Evolutionary conservation across 1,139 yeast genomes (phyloP).

Genomic region (Zygosaccharomyces sapae): DNA sequence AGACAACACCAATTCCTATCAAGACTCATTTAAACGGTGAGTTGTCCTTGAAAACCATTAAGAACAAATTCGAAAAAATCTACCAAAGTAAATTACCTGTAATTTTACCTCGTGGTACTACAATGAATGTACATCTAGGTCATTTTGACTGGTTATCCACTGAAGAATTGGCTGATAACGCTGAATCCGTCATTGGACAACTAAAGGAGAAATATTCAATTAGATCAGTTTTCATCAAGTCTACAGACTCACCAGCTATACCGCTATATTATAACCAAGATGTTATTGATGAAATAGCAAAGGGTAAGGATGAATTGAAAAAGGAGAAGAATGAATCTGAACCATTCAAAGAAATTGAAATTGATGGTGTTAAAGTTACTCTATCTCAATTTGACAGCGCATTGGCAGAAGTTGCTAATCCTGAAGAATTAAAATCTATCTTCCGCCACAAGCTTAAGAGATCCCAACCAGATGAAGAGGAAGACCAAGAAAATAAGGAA

Average conservation of each 20-base stretch:
- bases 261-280: slow-evolving; percentile 72
- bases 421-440: slow-evolving; percentile 46
- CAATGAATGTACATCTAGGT: slow-evolving; percentile 66
- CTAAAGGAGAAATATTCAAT: slow-evolving; percentile 48
- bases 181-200: slow-evolving; percentile 50
- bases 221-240: slow-evolving; percentile 65
- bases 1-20: slow-evolving; percentile 71
- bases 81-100: slow-evolving; percentile 55
- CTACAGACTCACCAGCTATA: slow-evolving; percentile 70
- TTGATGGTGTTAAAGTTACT: slow-evolving; percentile 41
- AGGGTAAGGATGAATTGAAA: slow-evolving; percentile 32
- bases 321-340: slow-evolving; percentile 36
- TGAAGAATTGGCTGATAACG: slow-evolving; percentile 48
- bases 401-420: slow-evolving; percentile 75
- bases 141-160: slow-evolving; percentile 42
- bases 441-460: slow-evolving; percentile 40
- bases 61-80: slow-evolving; percentile 56
- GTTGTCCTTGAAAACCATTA: slow-evolving; percentile 54
- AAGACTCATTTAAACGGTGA: slow-evolving; percentile 39
- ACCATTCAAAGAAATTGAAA: slow-evolving; percentile 37
- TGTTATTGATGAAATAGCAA: slow-evolving; percentile 47
- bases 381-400: slow-evolving; percentile 68
- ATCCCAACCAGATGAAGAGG: slow-evolving; percentile 20
- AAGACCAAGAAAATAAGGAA: slow-evolving; percentile 18
- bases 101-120: slow-evolving; percentile 71